Conservation (phyloP, 1,139 yeast genomes). For the Geotrichum cucujoidarum region DNA sequence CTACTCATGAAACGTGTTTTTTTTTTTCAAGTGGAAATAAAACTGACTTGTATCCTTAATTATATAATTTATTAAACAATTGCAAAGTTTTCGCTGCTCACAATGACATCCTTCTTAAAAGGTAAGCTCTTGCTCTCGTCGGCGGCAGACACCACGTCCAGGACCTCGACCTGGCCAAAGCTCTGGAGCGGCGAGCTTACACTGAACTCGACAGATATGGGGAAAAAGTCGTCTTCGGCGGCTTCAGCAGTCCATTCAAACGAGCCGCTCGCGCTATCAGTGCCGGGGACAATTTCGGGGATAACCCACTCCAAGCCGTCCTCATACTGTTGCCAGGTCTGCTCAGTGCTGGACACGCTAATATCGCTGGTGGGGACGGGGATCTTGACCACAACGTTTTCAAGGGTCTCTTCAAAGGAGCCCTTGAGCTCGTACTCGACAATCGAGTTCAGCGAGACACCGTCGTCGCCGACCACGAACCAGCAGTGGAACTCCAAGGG, state of each 20-base stretch:
- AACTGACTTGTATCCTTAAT: background rate
- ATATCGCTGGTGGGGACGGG: conserved; percentile 61
- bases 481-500: conserved; percentile 82
- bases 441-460: conserved; percentile 60
- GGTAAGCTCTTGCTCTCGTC: conserved; percentile 52
- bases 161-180: conserved; percentile 45
- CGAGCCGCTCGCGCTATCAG: conserved; percentile 54
- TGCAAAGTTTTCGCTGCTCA: conserved; percentile 60
- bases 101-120: conserved; percentile 60
- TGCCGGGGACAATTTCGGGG: conserved; percentile 38
- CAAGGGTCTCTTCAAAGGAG: conserved; percentile 46
- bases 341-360: conserved; percentile 30
- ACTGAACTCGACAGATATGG: conserved; percentile 60
- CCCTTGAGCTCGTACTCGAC: conserved; percentile 74
- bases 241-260: conserved; percentile 73
- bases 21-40: background rate
- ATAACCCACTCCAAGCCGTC: conserved; percentile 41
- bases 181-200: conserved; percentile 25
- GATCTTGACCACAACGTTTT: conserved; percentile 56
- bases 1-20: background rate
- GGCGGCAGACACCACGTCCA: conserved; percentile 40
- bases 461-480: conserved; percentile 61
- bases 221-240: conserved; percentile 84
- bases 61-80: conserved; percentile 39
- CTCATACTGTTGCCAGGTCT: conserved; percentile 37